phyloP scores from a whole-genome alignment of 306 rosid species.

The Chamaecrista fasciculata region DNA sequence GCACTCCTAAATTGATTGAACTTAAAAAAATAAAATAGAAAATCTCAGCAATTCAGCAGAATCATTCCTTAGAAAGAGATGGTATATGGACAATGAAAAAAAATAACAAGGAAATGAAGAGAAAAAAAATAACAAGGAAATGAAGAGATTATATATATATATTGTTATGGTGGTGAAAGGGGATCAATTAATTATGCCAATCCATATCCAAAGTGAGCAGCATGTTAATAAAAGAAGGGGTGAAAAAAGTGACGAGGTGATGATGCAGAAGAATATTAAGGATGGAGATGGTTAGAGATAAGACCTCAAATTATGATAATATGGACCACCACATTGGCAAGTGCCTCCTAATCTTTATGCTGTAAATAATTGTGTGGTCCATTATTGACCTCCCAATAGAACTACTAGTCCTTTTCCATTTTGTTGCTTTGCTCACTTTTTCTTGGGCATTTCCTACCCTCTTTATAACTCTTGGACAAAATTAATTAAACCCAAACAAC shows the following conservation, averaged over 20 bases:
- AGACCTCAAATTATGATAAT: slow-evolving; percentile 20
- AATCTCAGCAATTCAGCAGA: too few species aligned
- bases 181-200: not conserved
- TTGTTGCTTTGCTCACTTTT: not conserved
- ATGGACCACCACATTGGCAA: slow-evolving; percentile 57
- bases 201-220: not conserved
- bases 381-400: slow-evolving; percentile 28
- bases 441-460: not conserved
- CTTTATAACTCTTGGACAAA: not conserved
- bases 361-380: slow-evolving; percentile 72
- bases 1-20: too few species aligned
- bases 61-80: too few species aligned
- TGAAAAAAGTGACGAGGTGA: not conserved
- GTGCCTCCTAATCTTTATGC: slow-evolving; percentile 53
- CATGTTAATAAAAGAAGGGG: not conserved
- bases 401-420: slow-evolving; percentile 22
- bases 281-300: slow-evolving; percentile 42
- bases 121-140: not conserved
- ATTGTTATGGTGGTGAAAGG: not conserved
- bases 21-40: too few species aligned
- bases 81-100: too few species aligned
- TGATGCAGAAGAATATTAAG: slow-evolving; percentile 38
- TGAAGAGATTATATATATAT: not conserved
- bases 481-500: not conserved
- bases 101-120: too few species aligned